Conservation (phyloP, 1,284 basidiomycete genomes). For the Ceratobasidium sp. region DNA sequence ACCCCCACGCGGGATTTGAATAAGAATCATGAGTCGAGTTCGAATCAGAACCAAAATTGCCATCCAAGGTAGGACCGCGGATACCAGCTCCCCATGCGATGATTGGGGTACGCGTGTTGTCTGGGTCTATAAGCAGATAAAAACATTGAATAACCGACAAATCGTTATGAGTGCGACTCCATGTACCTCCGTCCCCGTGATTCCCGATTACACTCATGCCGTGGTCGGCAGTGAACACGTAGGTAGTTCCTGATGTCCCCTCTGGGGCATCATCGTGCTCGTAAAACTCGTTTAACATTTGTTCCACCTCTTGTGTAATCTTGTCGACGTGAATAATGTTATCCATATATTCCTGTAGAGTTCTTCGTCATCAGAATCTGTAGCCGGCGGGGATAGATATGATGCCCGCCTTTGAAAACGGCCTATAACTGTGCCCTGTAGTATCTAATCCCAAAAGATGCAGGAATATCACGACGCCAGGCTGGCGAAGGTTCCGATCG, state of each 20-base stretch:
- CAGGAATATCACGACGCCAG: constrained; percentile 80
- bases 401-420: constrained; percentile 70
- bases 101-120: constrained; percentile 86
- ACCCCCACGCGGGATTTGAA: constrained; percentile 64
- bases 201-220: constrained; percentile 91
- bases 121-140: constrained; percentile 66
- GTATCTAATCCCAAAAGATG: constrained; percentile 88
- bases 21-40: constrained; percentile 69
- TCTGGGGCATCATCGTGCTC: constrained; percentile 57
- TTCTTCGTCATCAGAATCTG: constrained; percentile 19
- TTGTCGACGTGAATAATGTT: constrained; percentile 84
- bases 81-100: constrained; percentile 86
- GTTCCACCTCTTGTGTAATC: constrained; percentile 75
- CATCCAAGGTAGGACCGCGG: constrained; percentile 60
- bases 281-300: constrained; percentile 70
- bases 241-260: constrained; percentile 60
- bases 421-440: constrained; percentile 87
- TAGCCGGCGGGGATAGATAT: too few species aligned
- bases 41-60: constrained; percentile 54
- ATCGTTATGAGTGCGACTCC: constrained; percentile 10
- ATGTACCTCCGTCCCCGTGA: constrained; percentile 84
- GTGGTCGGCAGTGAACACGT: constrained; percentile 88
- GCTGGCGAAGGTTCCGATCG: constrained; percentile 58
- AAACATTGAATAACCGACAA: constrained; percentile 32
- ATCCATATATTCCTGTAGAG: constrained; percentile 79